These are phyloP conservation scores for Aechmea fasciata DNA, from an alignment of 176 grass and related monocot genomes.

Conservation along the genomic window DNA sequence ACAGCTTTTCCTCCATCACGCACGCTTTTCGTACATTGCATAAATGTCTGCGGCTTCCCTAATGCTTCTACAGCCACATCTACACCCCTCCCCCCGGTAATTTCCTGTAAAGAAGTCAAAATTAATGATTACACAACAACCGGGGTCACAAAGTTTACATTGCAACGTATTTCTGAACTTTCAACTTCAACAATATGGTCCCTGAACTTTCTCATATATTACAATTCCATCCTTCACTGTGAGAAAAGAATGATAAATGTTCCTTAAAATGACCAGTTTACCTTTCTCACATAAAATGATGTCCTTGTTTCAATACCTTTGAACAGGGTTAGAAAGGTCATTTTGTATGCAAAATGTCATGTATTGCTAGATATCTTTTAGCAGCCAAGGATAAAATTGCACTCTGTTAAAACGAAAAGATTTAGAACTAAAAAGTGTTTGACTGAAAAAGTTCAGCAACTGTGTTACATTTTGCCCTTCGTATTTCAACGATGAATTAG, in stretches of 20 bases:
- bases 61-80: slow-evolving; percentile 94
- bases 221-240: too few relatives aligned
- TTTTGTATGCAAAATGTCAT: too few relatives aligned
- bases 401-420: too few relatives aligned
- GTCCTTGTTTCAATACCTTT: too few relatives aligned
- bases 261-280: neutral
- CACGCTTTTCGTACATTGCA: slow-evolving; percentile 78
- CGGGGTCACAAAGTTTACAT: neutral
- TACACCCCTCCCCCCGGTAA: slow-evolving; percentile 87
- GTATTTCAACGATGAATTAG: neutral
- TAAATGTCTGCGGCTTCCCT: slow-evolving; percentile 79
- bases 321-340: too few relatives aligned
- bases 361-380: too few relatives aligned
- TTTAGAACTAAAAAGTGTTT: slow-evolving; percentile 5
- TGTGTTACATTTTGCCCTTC: too few relatives aligned
- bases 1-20: slow-evolving; percentile 98
- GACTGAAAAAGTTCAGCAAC: neutral
- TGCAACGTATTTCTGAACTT: too few relatives aligned
- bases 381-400: too few relatives aligned
- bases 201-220: too few relatives aligned
- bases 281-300: too few relatives aligned
- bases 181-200: too few relatives aligned
- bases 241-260: neutral
- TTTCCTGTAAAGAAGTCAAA: slow-evolving; percentile 48
- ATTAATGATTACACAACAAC: neutral